Evolutionary conservation across 73 alveolate genomes (phyloP).

Genomic region (Paramecium tetraurelia): DNA sequence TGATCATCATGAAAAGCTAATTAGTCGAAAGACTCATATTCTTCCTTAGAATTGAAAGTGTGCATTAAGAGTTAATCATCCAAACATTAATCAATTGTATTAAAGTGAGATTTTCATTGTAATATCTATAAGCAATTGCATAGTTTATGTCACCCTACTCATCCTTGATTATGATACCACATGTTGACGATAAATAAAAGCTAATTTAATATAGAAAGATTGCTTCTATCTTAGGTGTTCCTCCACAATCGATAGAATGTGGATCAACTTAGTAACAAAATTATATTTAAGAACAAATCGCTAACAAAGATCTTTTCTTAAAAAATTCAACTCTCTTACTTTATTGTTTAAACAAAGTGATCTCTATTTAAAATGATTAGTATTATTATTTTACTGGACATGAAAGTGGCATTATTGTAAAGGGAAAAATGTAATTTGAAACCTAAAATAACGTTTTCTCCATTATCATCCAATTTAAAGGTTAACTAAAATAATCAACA

Average conservation of each 20-base stretch:
- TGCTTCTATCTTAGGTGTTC: not conserved
- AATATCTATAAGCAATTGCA: not conserved
- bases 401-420: not conserved
- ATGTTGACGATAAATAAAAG: not conserved
- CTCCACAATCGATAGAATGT: not conserved
- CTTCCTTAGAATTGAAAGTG: not conserved
- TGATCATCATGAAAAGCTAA: not conserved
- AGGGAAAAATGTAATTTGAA: conserved; percentile 5
- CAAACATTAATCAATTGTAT: not conserved
- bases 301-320: not conserved
- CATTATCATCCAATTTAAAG: not conserved
- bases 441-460: not conserved
- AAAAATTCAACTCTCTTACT: not conserved
- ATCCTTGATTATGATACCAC: not conserved
- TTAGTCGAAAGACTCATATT: not conserved
- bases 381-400: conserved; percentile 25
- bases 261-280: not conserved
- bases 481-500: not conserved
- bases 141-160: conserved; percentile 23
- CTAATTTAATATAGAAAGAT: not conserved
- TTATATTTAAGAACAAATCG: not conserved
- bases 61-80: not conserved
- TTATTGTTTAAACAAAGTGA: not conserved
- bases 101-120: not conserved
- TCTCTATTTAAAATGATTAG: not conserved